Conservation (phyloP, 129 eudicot genomes). For the Saussurea involucrata region DNA sequence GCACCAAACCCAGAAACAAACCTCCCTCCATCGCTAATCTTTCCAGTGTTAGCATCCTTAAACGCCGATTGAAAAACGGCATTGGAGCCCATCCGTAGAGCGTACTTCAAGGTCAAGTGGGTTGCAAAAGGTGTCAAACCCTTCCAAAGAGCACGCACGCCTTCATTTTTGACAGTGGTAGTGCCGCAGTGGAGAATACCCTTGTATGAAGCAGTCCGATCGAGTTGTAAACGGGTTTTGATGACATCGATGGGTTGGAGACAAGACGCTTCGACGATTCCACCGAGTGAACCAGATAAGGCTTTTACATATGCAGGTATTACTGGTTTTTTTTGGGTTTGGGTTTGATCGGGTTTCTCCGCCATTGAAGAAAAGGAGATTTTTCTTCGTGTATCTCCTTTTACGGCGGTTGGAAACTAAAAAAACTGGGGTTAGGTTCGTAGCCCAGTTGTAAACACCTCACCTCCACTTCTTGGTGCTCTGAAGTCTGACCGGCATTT, state of each 20-base stretch:
- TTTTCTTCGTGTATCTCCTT: background rate
- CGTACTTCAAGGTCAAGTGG: constrained; percentile 81
- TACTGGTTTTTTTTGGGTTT: constrained; percentile 14
- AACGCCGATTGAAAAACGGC: constrained; percentile 66
- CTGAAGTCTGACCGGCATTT: too few relatives aligned
- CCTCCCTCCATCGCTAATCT: constrained; percentile 55
- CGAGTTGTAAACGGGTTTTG: constrained; percentile 89
- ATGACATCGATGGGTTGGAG: constrained; percentile 91
- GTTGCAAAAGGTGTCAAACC: constrained; percentile 88
- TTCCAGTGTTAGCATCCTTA: constrained; percentile 65
- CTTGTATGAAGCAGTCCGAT: constrained; percentile 66
- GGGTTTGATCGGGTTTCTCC: background rate
- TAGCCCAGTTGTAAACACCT: background rate
- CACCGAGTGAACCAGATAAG: constrained; percentile 78
- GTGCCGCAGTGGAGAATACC: constrained; percentile 82
- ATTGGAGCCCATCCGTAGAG: constrained; percentile 89
- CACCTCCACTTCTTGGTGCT: too few relatives aligned
- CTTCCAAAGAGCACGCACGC: constrained; percentile 89
- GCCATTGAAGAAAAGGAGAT: background rate
- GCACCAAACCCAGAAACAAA: constrained; percentile 85
- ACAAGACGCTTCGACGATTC: constrained; percentile 73
- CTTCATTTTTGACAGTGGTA: constrained; percentile 50
- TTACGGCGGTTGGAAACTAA: background rate
- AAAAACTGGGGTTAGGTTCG: background rate
- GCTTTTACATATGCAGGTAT: constrained; percentile 86